Percentiles rank a stretch among this genome's conserved stretches.
These are phyloP conservation scores for Diplodia sapinea DNA, from an alignment of 2,329 filamentous ascomycete species.

Conservation along the genomic window DNA sequence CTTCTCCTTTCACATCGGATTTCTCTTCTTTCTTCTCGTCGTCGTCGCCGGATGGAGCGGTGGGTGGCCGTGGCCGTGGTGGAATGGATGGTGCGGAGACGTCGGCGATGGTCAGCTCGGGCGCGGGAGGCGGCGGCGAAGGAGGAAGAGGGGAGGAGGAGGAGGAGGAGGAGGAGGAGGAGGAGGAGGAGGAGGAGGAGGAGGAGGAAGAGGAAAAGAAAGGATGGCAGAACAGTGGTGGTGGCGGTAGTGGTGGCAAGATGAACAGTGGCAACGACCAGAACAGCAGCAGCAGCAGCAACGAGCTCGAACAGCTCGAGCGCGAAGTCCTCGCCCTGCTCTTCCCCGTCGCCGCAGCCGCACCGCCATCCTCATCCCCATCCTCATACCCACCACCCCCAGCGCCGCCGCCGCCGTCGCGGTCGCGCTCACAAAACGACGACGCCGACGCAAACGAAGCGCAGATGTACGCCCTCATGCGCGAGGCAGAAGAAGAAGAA, in stretches of 20 bases:
- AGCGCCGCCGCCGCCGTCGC: not conserved
- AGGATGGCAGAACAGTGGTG: not conserved
- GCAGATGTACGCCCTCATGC: not conserved
- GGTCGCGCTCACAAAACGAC: too few species aligned
- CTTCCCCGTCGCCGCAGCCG: not conserved
- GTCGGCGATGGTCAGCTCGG: not conserved
- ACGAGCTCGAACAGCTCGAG: not conserved
- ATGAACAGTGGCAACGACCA: too few species aligned
- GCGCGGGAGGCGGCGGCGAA: too few species aligned
- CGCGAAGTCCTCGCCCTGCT: not conserved
- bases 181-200: too few species aligned
- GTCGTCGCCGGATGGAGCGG: not conserved
- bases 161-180: too few species aligned
- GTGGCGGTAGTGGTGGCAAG: too few species aligned
- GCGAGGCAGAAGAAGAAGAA: not conserved
- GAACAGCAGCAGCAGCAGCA: not conserved
- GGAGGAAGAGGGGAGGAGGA: too few species aligned
- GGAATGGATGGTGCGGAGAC: not conserved
- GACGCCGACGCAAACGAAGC: not conserved
- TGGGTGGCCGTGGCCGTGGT: not conserved
- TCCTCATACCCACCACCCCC: too few species aligned
- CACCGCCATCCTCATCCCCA: not conserved
- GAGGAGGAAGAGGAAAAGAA: too few species aligned
- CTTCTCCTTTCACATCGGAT: not conserved
- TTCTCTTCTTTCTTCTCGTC: not conserved